Evolutionary conservation across 2,329 filamentous ascomycete genomes (phyloP), one percentile per base, ranked within the genome.

Genomic region (Paecilomyces fulvus): DNA sequence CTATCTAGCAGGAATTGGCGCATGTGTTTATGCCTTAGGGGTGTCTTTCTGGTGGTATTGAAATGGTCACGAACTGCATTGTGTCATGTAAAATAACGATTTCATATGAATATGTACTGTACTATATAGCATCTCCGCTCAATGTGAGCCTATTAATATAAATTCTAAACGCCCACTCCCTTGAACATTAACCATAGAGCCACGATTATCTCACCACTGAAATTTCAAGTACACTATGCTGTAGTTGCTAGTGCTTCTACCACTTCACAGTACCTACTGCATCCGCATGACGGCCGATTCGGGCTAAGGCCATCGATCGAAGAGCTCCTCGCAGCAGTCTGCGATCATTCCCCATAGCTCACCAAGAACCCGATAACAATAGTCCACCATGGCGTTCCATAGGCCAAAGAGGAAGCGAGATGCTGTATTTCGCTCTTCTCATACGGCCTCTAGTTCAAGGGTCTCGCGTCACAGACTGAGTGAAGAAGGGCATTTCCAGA

Each of bases 401-500:
- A 43, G n/a, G n/a, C 14, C n/a, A 8, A 60, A 59, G 30, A 55
- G 59, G 20, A 56, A 56, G 54, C 53, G 55, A 49, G 55, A 59
- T 3, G 8, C 49, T 28, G 57, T 28, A 17, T 31, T 56, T 46
- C 43, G 50, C 20, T 50, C 51, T 14, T 43, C 54, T 2, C 49
- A 49, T 33, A 37, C 48, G n/a, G 10, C 48, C 23, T 52, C 56
- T 8, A 51, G 33, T 50, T 53, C 52, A 11, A 56, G 52, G 31
- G 37, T 51, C 23, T 55, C 55, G 37, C 56, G 54, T 48, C 48
- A 37, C 46, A 51, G 31, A 7, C 14, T 21, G 17, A 25, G 30
- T 49, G 51, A 54, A 30, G 30, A 48, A 14, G 28, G 30, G 31
- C 30, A 21, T 50, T 52, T 20, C 43, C 20, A 31, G 51, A 10